Conservation (phyloP, 2,329 filamentous ascomycete species). For the Scedosporium apiospermum region DNA sequence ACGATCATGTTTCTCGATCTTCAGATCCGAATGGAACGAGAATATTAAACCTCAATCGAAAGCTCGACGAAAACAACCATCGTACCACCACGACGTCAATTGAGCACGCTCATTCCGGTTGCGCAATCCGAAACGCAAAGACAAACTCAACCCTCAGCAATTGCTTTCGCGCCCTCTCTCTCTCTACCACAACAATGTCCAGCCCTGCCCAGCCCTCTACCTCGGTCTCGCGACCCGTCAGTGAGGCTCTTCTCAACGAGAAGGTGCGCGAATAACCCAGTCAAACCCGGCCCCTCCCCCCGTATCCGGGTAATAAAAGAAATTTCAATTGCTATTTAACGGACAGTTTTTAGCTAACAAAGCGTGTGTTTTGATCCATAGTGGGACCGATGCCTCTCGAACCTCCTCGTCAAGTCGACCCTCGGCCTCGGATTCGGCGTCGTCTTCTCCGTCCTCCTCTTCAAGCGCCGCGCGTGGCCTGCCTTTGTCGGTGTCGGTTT, state of each 20-base stretch:
- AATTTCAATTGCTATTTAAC: neutral
- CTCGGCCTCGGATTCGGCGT: conserved; percentile 95
- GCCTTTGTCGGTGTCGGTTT: conserved; percentile 93
- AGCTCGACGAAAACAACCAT: neutral
- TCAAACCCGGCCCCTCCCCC: neutral
- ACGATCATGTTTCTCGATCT: conserved; percentile 2
- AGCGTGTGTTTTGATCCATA: conserved; percentile 28
- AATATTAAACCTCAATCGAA: conserved; percentile 6
- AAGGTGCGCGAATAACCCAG: conserved; percentile 57
- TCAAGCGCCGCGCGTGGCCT: conserved; percentile 97
- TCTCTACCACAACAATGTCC: conserved; percentile 35
- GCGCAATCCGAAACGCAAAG: neutral
- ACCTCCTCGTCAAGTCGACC: conserved; percentile 90
- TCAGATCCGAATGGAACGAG: conserved; percentile 1
- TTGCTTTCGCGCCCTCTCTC: neutral
- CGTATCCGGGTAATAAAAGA: neutral
- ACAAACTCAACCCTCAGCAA: neutral
- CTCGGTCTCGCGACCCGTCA: conserved; percentile 72
- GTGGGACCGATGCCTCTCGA: conserved; percentile 99
- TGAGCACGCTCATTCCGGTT: neutral
- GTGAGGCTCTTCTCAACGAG: conserved; percentile 96
- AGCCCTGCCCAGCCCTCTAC: conserved; percentile 34
- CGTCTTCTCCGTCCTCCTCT: conserved; percentile 95
- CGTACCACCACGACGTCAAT: conserved; percentile 2
- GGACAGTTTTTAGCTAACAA: conserved; percentile 8